Base-by-base conservation (phyloP, 2,329 filamentous ascomycete species). In the Pyricularia grisea region DNA sequence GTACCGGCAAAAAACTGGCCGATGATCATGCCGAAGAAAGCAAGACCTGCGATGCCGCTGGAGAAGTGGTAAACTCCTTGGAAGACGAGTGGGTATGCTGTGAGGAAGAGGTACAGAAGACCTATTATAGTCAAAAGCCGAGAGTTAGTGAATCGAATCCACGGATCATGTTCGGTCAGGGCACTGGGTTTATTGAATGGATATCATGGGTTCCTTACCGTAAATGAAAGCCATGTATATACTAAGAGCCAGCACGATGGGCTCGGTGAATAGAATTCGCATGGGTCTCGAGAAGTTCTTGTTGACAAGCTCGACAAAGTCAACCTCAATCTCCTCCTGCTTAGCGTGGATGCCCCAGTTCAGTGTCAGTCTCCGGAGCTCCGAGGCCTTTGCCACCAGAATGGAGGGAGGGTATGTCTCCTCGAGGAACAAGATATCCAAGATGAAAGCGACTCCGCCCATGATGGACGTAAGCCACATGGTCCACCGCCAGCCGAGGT, bases 11-110 rank as follows among this genome's bases (percentile, higher is more conserved):
- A 78, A 20, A 94, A 71, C 75, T 93, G 86, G 65, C 92, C 92
- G 10, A 83, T 74, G 67, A 95, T 87, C 89, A 97, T 92, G 68
- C 93, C 93, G 74, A 97, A 92, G 77, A 93, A 97, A 5, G 92
- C 88, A 5, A 97, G 83, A 1, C 93, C 93, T 4, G 88, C 85
- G 23, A 92, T 79, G 69, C 93, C 93, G 1, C 84, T 74, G 42
- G 80, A 87, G 81, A 94, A 90, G 72, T 86, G 84, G 77, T 97
- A 90, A 4, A 93, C 83, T 31, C 84, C 82, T 71, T 90, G 82
- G 79, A 95, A 97, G 66, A 96, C 90, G 64, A 95, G 86, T 0
- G 91, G 90, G 74, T 96, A 96, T 0, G 92, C 91, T 0, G 92
- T 94, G 68, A 97, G 83, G 81, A 95, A 95, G 30, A 94, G 88